Evolutionary conservation across 805 yeast genomes (phyloP), one percentile per base, ranked within the genome.

Genomic region (Wickerhamomyces canadensis): DNA sequence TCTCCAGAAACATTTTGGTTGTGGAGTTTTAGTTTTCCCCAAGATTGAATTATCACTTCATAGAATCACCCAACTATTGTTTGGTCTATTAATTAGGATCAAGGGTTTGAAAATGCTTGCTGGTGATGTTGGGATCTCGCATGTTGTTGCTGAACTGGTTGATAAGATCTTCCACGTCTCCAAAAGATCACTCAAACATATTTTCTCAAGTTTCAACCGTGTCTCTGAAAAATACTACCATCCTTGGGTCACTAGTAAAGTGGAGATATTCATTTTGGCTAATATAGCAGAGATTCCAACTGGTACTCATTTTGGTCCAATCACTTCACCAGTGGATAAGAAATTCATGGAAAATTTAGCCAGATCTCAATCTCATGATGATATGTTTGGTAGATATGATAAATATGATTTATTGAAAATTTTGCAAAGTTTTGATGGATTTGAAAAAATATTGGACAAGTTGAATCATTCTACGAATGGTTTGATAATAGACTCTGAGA

Each of bases 381-480:
- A 45, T 9, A 27, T 43, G 7, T 40, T 54, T 24, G 44, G 42
- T 34, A 18, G 35, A 6, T 43, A 42, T 17, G 29, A 37, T 7
- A 4, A 23, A 1, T 19, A 32, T 2, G 50, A 54, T 25, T 44
- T 52, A 30, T 25, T 17, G 6, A n/a, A 9, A 6, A 36, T 54
- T 5, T 17, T 34, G 6, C 25, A 38, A 3, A 37, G 31, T 1
- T 13, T 58, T 22, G 69, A 65, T 37, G 45, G 52, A 34, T 49
- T 53, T 33, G 69, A 69, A n/a, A 58, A 62, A 46, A 58, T 61
- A 40, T 47, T 41, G 41, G 54, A 57, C n/a, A n/a, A n/a, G n/a
- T n/a, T n/a, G n/a, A n/a, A n/a, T n/a, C n/a, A n/a, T n/a, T n/a
- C n/a, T n/a, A n/a, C n/a, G n/a, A n/a, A n/a, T n/a, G n/a, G n/a